Evolutionary conservation across 176 grass and related monocot genomes (phyloP), one percentile per base, ranked within the genome.

Genomic region (Chrysopogon serrulatus): DNA sequence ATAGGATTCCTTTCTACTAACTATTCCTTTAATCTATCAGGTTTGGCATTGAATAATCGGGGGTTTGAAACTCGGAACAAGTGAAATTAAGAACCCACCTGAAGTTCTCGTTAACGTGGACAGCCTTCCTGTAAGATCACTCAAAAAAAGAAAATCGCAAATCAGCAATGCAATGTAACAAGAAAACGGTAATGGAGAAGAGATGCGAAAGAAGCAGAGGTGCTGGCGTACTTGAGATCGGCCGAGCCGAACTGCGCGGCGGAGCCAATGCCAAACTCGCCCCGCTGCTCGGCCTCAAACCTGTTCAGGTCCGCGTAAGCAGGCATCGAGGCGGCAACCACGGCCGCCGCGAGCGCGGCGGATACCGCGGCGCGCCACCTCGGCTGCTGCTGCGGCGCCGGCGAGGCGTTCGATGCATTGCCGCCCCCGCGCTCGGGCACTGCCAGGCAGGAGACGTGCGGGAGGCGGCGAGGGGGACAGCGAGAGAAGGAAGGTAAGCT

Each of bases 51-150:
- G 69, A 72, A 72, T 24, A 28, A 69, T 30, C 8, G 11, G 45
- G 34, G 2, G 56, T 26, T 39, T 64, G 2, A 27, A 83, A 73
- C 13, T 23, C 41, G 13, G 23, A 10, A 73, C 78, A 26, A 0
- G 27, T 68, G 32, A 83, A 77, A 85, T 81, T 57, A 78, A 77
- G 11, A 32, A 76, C 30, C n/a, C 62, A 96, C 93, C 96, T 94
- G 85, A 96, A 99, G 78, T 99, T 99, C 67, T 99, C 96, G 31
- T 99, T 96, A 9, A 89, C 60, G 86, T 99, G 86, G 19, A 99
- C 88, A 49, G 88, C 84, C 57, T 96, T 99, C 84, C 96, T 99
- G 60, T 48, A 85, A 65, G 76, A 63, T 6, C 24, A 66, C 4
- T 60, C 41, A 56, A 9, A 51, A 32, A 82, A 77, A 6, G 63